Evolutionary conservation across 805 yeast species (phyloP).

Genomic region (Grigorovia transvaalensis): DNA sequence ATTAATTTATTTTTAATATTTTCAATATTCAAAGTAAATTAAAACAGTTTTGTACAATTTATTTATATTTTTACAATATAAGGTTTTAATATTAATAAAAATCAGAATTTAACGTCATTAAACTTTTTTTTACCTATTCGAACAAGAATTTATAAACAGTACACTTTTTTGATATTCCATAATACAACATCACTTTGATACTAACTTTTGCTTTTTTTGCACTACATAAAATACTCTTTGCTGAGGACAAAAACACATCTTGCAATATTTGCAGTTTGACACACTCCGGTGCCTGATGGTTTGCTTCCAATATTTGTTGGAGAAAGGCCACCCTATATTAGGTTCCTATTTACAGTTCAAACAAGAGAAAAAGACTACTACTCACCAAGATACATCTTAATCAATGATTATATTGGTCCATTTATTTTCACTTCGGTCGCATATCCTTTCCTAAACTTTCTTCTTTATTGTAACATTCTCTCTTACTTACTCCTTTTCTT

Average conservation of each 20-base stretch:
- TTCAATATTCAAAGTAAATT: not conserved
- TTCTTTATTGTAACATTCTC: not conserved
- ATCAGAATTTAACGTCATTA: slow-evolving; percentile 5
- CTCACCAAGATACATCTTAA: slow-evolving; percentile 51
- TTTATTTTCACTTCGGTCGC: slow-evolving; percentile 34
- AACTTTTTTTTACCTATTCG: not conserved
- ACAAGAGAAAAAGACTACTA: slow-evolving; percentile 60
- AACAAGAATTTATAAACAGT: not conserved
- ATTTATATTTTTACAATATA: slow-evolving; percentile 6
- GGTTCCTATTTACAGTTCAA: slow-evolving; percentile 70
- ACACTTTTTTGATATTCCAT: not conserved
- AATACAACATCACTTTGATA: not conserved
- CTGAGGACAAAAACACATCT: not conserved
- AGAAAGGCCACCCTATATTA: slow-evolving; percentile 4
- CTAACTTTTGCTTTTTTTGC: not conserved
- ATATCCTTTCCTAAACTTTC: slow-evolving; percentile 3
- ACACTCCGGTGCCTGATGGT: slow-evolving; percentile 13
- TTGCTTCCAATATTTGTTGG: not conserved
- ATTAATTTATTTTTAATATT: not conserved
- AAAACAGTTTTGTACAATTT: not conserved
- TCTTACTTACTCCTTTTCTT: not conserved
- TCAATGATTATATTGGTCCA: slow-evolving; percentile 54
- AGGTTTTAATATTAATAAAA: slow-evolving; percentile 8
- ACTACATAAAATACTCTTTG: not conserved
- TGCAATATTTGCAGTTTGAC: slow-evolving; percentile 7